Evolutionary conservation across 352 stramenopile genomes (phyloP).

Genomic region (Pythium insidiosum): DNA sequence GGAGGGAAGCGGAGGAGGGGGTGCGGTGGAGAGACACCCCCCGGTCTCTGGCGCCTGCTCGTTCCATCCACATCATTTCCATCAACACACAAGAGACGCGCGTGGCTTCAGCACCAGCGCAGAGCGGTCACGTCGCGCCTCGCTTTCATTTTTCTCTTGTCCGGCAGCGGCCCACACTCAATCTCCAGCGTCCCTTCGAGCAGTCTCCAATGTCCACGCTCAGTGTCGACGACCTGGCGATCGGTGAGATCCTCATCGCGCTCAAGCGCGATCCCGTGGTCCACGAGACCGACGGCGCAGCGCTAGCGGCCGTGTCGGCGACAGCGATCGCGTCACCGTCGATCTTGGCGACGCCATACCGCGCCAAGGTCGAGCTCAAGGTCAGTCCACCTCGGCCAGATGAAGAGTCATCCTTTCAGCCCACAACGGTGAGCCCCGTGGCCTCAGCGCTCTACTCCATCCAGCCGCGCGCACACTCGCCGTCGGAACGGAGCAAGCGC

Average conservation of each 20-base stretch:
- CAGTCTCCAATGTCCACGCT: conserved; percentile 12
- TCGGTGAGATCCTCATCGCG: conserved; percentile 76
- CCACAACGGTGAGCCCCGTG: conserved; percentile 41
- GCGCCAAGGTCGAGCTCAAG: conserved; percentile 35
- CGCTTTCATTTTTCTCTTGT: no score
- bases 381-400: conserved; percentile 25
- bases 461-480: conserved; percentile 17
- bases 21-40: conserved; percentile 4
- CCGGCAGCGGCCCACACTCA: no score
- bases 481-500: conserved; percentile 38
- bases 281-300: conserved; percentile 1
- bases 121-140: background rate
- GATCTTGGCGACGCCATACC: conserved; percentile 18
- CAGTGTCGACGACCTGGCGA: conserved; percentile 56
- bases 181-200: no score
- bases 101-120: background rate
- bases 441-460: conserved; percentile 24
- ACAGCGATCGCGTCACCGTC: conserved; percentile 6
- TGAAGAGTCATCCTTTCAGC: conserved; percentile 21
- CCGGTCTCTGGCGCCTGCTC: conserved; percentile 5
- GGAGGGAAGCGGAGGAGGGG: conserved; percentile 2
- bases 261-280: conserved; percentile 43
- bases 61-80: no score
- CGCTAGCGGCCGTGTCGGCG: background rate
- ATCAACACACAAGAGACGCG: conserved; percentile 19